Evolutionary conservation across 176 grass and related monocot species (phyloP), one percentile per base, ranked within the genome.

Genomic region (Microstegium vimineum): DNA sequence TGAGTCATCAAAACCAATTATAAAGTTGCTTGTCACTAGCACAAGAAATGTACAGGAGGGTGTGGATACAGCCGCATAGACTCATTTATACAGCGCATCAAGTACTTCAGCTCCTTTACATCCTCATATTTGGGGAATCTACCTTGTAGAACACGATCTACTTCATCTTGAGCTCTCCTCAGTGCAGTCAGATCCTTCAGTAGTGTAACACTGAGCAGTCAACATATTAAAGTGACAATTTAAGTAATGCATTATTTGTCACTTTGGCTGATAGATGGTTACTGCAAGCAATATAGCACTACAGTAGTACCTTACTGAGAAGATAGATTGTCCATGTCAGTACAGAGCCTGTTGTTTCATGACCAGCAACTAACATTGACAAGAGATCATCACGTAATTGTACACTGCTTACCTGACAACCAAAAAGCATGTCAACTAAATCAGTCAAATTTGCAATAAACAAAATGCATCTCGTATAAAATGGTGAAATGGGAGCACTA

Each of bases 21-120:
- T 56, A 42, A 67, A 73, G 41, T 71, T 81, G 27, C 16, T 83
- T 86, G 62, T 70, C 43, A 77, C 60, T 81, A 88, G 85, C 38
- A 74, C 76, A 54, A 87, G 86, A 40, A 83, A 72, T 78, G 37
- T 98, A 98, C 92, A 73, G 95, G 95, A 59, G 95, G 95, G 59
- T 98, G 95, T 74, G 95, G 95, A 86, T 95, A 98, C 76, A 98
- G 95, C 68, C 95, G 89, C 95, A 98, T 91, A 62, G 95, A 98
- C 86, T 98, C 95, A 84, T 95, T 93, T 89, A 98, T 93, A 88
- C 92, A 98, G 62, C 90, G 87, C 92, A 93, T 98, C 90, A 98
- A 93, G 91, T 95, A 95, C 73, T 95, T 98, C 79, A 98, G 73
- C 91, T 98, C 86, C 90, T 95, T 98, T 22, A 98, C 84, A 85